Conservation (phyloP, 1,284 basidiomycete genomes). For the Ustilago sp. region DNA sequence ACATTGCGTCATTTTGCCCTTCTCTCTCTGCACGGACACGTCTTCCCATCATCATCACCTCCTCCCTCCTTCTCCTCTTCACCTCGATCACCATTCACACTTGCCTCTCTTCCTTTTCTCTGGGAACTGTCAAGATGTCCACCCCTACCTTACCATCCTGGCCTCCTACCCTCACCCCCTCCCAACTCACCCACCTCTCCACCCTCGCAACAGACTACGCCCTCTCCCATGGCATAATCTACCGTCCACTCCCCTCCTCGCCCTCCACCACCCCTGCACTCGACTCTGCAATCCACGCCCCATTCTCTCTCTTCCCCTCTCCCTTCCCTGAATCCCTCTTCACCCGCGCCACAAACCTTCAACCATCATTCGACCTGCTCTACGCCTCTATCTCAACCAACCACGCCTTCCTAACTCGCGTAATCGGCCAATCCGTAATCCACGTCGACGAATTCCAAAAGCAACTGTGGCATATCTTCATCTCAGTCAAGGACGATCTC, state of each 20-base stretch:
- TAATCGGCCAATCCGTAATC: constrained; percentile 85
- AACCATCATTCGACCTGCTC: constrained; percentile 83
- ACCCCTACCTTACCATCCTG: constrained; percentile 70
- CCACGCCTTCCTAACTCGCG: constrained; percentile 80
- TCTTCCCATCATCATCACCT: constrained; percentile 3
- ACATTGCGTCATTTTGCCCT: constrained; percentile 28
- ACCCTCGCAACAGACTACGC: constrained; percentile 83
- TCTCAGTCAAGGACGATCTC: constrained; percentile 71
- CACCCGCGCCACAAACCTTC: constrained; percentile 77
- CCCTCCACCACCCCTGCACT: constrained; percentile 51
- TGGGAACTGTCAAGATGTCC: constrained; percentile 12
- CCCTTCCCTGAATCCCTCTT: constrained; percentile 85
- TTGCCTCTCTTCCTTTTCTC: not conserved
- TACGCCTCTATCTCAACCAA: constrained; percentile 88
- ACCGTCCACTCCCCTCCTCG: constrained; percentile 75
- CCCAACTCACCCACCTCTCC: constrained; percentile 76
- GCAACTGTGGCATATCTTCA: constrained; percentile 87
- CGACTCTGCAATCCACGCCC: constrained; percentile 85
- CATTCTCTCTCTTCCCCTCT: constrained; percentile 86
- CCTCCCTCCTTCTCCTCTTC: constrained; percentile 12
- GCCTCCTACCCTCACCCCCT: constrained; percentile 78
- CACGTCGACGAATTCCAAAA: constrained; percentile 89
- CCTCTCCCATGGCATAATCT: constrained; percentile 84
- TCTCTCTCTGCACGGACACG: not conserved
- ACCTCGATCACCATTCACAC: not conserved